These are phyloP conservation scores for Linum lewisii DNA, from an alignment of 345 rosid genomes.

Conservation along the genomic window DNA sequence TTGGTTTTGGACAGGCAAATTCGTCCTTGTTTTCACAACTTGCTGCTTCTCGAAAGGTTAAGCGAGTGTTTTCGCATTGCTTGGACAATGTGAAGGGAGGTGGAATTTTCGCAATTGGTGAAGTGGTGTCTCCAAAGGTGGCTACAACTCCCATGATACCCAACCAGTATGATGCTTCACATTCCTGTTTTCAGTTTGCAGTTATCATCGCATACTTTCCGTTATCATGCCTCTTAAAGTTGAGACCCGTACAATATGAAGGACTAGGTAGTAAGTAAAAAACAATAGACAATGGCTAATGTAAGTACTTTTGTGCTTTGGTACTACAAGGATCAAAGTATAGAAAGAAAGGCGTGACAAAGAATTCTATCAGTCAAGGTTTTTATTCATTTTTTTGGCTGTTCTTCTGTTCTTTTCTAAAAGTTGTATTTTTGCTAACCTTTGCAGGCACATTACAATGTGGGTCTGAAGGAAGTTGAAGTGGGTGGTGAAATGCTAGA, in stretches of 20 bases:
- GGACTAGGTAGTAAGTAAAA: neutral
- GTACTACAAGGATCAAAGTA: too few species aligned
- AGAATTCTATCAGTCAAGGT: too few species aligned
- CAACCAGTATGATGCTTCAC: slow-evolving; percentile 52
- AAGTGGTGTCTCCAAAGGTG: slow-evolving; percentile 54
- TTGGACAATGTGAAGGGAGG: slow-evolving; percentile 66
- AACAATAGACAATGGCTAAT: neutral
- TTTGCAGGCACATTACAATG: slow-evolving; percentile 75
- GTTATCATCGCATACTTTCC: neutral
- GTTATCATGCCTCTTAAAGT: neutral
- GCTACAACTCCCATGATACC: slow-evolving; percentile 67
- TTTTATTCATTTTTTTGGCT: too few species aligned
- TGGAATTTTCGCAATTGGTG: slow-evolving; percentile 78
- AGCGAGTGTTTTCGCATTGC: slow-evolving; percentile 72
- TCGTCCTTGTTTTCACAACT: slow-evolving; percentile 83
- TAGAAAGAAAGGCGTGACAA: too few species aligned
- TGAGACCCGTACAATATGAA: neutral
- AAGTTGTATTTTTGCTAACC: slow-evolving; percentile 3
- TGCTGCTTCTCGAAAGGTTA: slow-evolving; percentile 49
- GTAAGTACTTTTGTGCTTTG: too few species aligned
- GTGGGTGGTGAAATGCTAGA: slow-evolving; percentile 45
- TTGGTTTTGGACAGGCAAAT: slow-evolving; percentile 87
- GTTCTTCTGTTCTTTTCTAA: neutral
- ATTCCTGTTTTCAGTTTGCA: neutral
- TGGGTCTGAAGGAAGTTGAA: slow-evolving; percentile 54